Evolutionary conservation across 2,329 filamentous ascomycete species (phyloP), one percentile per base, ranked within the genome.

Genomic region (Tolypocladium amazonense): DNA sequence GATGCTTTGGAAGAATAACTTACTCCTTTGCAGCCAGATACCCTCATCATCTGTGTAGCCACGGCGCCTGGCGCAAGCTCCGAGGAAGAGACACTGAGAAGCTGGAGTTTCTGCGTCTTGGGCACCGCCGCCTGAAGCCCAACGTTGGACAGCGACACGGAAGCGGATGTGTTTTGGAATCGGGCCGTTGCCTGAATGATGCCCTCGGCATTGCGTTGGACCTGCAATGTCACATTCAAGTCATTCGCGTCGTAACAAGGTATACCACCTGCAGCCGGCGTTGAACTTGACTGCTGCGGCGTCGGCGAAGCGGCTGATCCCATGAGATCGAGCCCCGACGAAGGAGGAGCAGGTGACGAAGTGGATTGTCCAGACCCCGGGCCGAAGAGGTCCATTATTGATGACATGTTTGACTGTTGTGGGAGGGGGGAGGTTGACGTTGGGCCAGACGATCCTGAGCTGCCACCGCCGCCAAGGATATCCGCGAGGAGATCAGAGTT

Each of bases 61-160:
- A 96, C 92, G 50, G 88, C 84, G 18, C 90, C 90, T 8, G 87
- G 85, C 15, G 79, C 84, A 52, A 99, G 72, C 38, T 95, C 90
- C 5, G 87, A 77, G 64, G 85, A 90, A 65, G 90, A 96, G 65
- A 99, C 96, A 61, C 88, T 90, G 72, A 95, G 88, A 65, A 99
- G 77, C 71, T 97, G 92, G 68, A 99, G 76, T 72, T 94, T 96
- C 76, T 99, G 94, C 53, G 89, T 91, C 76, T 97, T 99, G 11
- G 94, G 94, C 58, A 99, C 94, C 0, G 94, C 94, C 52, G 93
- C 94, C 73, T 99, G 94, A 65, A 99, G 74, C 33, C 90, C 90
- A 37, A 97, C 89, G 54, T 83, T 84, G 20, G 86, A 86, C 56
- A 97, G 79, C 18, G 78, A 76, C 18, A 80, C 81, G 37, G 88